A percentile compares a stretch with the other conserved stretches of the same genome.
Evolutionary conservation across 2,329 filamentous ascomycete species (phyloP).

Genomic region (Sordariomycetes sp.): DNA sequence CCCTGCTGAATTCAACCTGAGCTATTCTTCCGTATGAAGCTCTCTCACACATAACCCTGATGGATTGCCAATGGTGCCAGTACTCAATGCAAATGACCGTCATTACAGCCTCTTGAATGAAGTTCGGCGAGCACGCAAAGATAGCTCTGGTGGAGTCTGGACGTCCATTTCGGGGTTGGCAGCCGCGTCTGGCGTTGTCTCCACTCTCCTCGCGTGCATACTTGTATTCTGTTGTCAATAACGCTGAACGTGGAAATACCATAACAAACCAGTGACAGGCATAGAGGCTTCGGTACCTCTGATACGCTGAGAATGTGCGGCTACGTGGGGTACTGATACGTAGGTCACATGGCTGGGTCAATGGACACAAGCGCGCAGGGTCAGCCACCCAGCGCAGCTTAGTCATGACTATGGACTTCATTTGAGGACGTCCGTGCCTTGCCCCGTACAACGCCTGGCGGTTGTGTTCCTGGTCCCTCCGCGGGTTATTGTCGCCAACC

Average conservation of each 20-base stretch:
- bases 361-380: background rate
- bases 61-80: too few relatives aligned
- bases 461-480: background rate
- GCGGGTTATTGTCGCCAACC: background rate
- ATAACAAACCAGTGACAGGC: background rate
- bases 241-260: background rate
- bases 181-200: background rate
- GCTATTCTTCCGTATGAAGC: too few relatives aligned
- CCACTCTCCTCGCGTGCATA: background rate
- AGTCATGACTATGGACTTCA: background rate
- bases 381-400: background rate
- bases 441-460: background rate
- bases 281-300: background rate
- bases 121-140: background rate
- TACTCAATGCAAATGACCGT: too few relatives aligned
- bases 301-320: background rate
- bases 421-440: background rate
- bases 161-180: background rate
- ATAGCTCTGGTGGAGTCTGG: background rate
- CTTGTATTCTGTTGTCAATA: background rate
- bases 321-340: background rate
- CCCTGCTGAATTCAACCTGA: too few relatives aligned
- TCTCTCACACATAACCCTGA: too few relatives aligned
- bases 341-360: background rate
- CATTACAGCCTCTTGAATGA: background rate